These are phyloP conservation scores for Cajanus cajan DNA, from an alignment of 306 rosid genomes.

Conservation along the genomic window DNA sequence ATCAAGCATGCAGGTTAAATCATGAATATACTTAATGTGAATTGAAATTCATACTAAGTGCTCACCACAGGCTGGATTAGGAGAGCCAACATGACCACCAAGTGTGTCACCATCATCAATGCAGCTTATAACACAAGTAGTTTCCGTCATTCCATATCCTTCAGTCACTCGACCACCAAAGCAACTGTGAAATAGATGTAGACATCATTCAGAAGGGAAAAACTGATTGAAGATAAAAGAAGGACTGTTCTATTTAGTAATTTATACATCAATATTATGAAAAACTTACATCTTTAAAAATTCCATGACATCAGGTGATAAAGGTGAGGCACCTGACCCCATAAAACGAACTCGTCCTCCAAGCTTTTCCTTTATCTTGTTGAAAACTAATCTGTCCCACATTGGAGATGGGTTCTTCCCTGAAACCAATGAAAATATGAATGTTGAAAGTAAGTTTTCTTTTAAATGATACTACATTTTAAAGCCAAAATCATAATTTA, in stretches of 20 bases:
- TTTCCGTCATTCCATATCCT: conserved; percentile 99
- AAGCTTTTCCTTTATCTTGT: conserved; percentile 86
- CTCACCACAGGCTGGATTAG: conserved; percentile 96
- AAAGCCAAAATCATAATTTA: conserved; percentile 7
- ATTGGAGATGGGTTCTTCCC: conserved; percentile 90
- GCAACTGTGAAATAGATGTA: conserved; percentile 60
- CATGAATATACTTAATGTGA: conserved; percentile 7
- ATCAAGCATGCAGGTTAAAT: not conserved
- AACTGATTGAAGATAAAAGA: not conserved
- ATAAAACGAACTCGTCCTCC: conserved; percentile 96
- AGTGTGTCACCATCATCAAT: conserved; percentile 65
- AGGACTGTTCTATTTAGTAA: conserved; percentile 8
- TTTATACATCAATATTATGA: conserved; percentile 8
- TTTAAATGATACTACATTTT: not conserved
- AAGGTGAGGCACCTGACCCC: conserved; percentile 94
- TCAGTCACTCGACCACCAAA: conserved; percentile 77
- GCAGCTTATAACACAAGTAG: conserved; percentile 72
- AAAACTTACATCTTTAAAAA: conserved; percentile 85
- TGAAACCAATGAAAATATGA: conserved; percentile 33
- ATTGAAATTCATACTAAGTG: conserved; percentile 23
- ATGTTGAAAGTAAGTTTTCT: not conserved
- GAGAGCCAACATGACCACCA: conserved; percentile 92
- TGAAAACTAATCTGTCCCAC: conserved; percentile 97
- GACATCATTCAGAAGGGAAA: conserved; percentile 20
- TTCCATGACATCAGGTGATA: conserved; percentile 95